Percentiles rank a stretch among this genome's conserved stretches.
These are phyloP conservation scores for Solanum sparsipilum DNA, from an alignment of 257 asterid genomes.

Conservation along the genomic window DNA sequence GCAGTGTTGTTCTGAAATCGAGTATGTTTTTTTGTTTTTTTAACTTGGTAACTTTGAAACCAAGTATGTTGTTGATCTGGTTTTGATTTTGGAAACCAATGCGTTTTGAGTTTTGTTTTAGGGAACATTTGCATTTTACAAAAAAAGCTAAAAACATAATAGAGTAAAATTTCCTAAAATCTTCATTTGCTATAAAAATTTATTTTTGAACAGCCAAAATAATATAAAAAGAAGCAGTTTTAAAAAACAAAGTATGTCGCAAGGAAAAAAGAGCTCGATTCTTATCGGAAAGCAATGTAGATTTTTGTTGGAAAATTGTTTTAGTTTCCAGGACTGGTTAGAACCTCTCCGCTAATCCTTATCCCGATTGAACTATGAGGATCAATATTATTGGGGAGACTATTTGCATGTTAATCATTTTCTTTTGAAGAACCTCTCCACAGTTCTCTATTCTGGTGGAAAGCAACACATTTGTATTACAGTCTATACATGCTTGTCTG, in stretches of 20 bases:
- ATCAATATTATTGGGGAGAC: neutral
- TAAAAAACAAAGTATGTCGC: neutral
- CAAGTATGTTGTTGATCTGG: neutral
- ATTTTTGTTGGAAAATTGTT: neutral
- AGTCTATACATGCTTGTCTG: neutral
- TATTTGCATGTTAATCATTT: neutral
- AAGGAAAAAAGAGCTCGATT: neutral
- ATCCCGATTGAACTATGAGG: neutral
- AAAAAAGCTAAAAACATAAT: neutral
- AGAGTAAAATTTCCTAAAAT: neutral
- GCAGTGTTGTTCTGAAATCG: neutral
- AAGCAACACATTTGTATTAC: neutral
- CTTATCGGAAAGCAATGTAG: neutral
- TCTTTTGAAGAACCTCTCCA: neutral
- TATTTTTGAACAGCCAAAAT: neutral
- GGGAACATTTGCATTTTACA: neutral
- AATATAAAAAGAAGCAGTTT: neutral
- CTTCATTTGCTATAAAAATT: neutral
- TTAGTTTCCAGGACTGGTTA: neutral
- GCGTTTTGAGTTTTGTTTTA: neutral
- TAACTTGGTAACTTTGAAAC: too few relatives aligned
- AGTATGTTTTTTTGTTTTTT: neutral
- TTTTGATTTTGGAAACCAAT: neutral
- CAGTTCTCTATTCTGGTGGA: neutral
- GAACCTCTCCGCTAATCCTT: neutral